These are phyloP conservation scores for Chaetomium fimeti DNA, from an alignment of 495 filamentous ascomycete genomes.

Conservation along the genomic window DNA sequence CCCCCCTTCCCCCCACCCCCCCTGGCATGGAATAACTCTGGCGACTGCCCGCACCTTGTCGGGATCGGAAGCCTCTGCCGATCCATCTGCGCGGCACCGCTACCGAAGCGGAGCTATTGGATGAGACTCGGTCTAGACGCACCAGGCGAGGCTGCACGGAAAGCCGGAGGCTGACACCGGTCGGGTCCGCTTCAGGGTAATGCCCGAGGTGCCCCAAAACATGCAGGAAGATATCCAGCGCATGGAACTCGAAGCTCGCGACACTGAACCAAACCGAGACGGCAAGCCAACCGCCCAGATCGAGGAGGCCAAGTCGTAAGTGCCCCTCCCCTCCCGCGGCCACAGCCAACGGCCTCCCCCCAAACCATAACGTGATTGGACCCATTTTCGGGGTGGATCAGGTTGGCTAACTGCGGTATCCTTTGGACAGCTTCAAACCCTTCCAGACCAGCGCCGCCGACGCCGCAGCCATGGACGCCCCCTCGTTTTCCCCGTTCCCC, in stretches of 20 bases:
- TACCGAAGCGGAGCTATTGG: constrained; percentile 19
- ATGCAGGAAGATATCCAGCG: constrained; percentile 90
- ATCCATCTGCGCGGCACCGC: constrained; percentile 13
- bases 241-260: constrained; percentile 75
- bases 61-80: constrained; percentile 12
- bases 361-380: constrained; percentile 17
- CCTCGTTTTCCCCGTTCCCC: constrained; percentile 90
- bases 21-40: no score
- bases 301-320: constrained; percentile 32
- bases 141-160: constrained; percentile 21
- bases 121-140: constrained; percentile 19
- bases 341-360: background rate
- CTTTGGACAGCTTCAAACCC: constrained; percentile 47
- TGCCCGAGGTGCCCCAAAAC: constrained; percentile 63
- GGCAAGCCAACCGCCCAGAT: constrained; percentile 34
- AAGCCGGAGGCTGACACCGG: constrained; percentile 29
- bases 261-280: constrained; percentile 43
- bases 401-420: constrained; percentile 24
- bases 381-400: constrained; percentile 23
- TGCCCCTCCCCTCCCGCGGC: background rate
- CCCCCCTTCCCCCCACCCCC: no score
- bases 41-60: background rate
- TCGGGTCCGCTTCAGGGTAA: constrained; percentile 44
- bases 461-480: constrained; percentile 52
- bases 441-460: constrained; percentile 39